Evolutionary conservation across 352 stramenopile genomes (phyloP).

Genomic region (Globisporangium takayamanum): DNA sequence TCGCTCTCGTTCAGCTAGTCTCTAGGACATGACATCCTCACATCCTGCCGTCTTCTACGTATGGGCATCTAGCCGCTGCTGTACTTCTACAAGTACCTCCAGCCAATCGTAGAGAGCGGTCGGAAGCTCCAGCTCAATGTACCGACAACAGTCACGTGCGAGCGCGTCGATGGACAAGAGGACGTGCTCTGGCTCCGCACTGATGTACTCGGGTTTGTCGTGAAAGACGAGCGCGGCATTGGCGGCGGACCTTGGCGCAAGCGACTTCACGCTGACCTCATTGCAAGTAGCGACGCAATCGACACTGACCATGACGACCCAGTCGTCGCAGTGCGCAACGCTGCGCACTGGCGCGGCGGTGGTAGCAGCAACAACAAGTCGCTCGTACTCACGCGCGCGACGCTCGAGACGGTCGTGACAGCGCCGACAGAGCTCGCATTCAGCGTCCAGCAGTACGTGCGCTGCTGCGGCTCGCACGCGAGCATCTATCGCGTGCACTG

Average conservation of each 20-base stretch:
- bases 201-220: conserved; percentile 35
- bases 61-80: conserved; percentile 33
- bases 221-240: conserved; percentile 36
- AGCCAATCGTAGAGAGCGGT: conserved; percentile 39
- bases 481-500: conserved; percentile 72
- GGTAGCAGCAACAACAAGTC: conserved; percentile 42
- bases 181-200: conserved; percentile 54
- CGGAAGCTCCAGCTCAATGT: conserved; percentile 41
- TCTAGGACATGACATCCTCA: not conserved
- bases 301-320: conserved; percentile 19
- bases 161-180: conserved; percentile 44
- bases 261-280: conserved; percentile 38
- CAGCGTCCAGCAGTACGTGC: conserved; percentile 65
- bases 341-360: conserved; percentile 40
- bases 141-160: conserved; percentile 54
- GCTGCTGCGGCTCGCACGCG: conserved; percentile 53
- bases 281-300: conserved; percentile 4
- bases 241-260: conserved; percentile 43
- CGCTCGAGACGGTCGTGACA: conserved; percentile 52
- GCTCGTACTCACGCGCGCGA: conserved; percentile 46
- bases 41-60: not conserved
- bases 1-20: not conserved
- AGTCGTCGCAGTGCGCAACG: conserved; percentile 56
- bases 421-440: conserved; percentile 49
- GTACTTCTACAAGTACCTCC: conserved; percentile 82